Conservation (phyloP, 768 basidiomycete genomes). For the Phallus indusiatus region DNA sequence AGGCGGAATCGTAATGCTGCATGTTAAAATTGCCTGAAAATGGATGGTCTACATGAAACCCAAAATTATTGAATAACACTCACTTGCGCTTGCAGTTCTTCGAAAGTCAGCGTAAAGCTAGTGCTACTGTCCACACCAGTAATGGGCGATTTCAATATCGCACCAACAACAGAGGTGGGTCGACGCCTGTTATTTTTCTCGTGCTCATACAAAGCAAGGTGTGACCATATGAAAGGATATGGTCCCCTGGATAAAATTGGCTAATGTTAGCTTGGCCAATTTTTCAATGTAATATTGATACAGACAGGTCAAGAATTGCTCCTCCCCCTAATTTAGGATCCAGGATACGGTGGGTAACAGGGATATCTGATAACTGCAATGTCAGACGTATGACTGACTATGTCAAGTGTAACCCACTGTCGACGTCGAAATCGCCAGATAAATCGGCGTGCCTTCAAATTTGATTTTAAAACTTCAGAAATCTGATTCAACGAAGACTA, state of each 20-base stretch:
- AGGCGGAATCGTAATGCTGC: constrained; percentile 48
- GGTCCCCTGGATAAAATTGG: constrained; percentile 45
- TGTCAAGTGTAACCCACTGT: constrained; percentile 36
- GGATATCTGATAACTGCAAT: constrained; percentile 36
- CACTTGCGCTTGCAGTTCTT: constrained; percentile 43
- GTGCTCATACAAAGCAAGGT: constrained; percentile 71
- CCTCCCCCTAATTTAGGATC: constrained; percentile 77
- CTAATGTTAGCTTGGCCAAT: background rate
- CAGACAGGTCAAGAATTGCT: constrained; percentile 75
- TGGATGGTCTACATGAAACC: background rate
- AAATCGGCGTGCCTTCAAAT: constrained; percentile 54
- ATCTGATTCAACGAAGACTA: background rate
- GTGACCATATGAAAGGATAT: constrained; percentile 62
- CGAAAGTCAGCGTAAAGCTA: constrained; percentile 63
- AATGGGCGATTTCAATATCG: constrained; percentile 68
- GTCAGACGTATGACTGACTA: background rate
- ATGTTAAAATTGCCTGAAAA: constrained; percentile 57
- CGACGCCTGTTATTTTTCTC: constrained; percentile 52
- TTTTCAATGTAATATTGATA: constrained; percentile 1
- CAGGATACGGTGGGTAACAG: constrained; percentile 64
- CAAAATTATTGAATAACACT: background rate
- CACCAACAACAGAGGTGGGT: constrained; percentile 52
- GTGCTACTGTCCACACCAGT: constrained; percentile 77
- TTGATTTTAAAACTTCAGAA: background rate
- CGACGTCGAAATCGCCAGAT: constrained; percentile 56